Percentiles rank a stretch among this genome's conserved stretches.
phyloP scores from a whole-genome alignment of 2,329 filamentous ascomycete species.

The Aureobasidium vineae region DNA sequence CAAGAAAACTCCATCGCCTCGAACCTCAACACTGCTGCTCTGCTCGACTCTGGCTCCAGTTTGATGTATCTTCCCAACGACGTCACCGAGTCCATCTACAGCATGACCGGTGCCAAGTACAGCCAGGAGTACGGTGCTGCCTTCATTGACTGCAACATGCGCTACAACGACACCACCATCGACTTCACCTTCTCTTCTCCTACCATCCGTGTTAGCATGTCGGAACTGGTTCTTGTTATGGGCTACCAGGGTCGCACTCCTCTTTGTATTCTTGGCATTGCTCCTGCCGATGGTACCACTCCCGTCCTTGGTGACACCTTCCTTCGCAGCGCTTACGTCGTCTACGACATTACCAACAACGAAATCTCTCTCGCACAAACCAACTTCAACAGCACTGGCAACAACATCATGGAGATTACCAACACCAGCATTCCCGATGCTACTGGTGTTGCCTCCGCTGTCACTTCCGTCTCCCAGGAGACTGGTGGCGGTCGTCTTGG shows the following conservation, averaged over 20 bases:
- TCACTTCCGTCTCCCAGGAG: slow-evolving; percentile 48
- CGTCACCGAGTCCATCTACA: slow-evolving; percentile 50
- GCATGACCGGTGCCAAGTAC: slow-evolving; percentile 44
- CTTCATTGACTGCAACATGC: slow-evolving; percentile 54
- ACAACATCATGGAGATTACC: slow-evolving; percentile 56
- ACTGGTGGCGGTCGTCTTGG: slow-evolving; percentile 47
- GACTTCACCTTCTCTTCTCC: slow-evolving; percentile 58
- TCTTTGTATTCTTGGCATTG: slow-evolving; percentile 52
- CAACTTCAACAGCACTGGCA: slow-evolving; percentile 56
- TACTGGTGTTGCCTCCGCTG: slow-evolving; percentile 51
- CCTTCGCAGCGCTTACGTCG: slow-evolving; percentile 61
- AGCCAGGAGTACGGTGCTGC: slow-evolving; percentile 45
- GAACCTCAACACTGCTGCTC: slow-evolving; percentile 52
- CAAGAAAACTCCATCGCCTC: slow-evolving; percentile 46
- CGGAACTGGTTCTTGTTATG: slow-evolving; percentile 56
- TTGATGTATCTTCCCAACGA: slow-evolving; percentile 66
- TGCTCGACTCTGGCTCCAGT: slow-evolving; percentile 75
- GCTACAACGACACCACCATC: slow-evolving; percentile 50
- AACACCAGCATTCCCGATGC: slow-evolving; percentile 54
- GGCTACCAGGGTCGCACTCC: slow-evolving; percentile 43
- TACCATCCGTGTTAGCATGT: slow-evolving; percentile 55
- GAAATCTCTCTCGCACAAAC: slow-evolving; percentile 61
- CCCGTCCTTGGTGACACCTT: slow-evolving; percentile 62
- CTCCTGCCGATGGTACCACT: slow-evolving; percentile 48
- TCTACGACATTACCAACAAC: slow-evolving; percentile 61